A percentile compares a stretch with the other conserved stretches of the same genome.
Conservation (phyloP, 106 monocot genomes). For the Dioscorea alata region DNA sequence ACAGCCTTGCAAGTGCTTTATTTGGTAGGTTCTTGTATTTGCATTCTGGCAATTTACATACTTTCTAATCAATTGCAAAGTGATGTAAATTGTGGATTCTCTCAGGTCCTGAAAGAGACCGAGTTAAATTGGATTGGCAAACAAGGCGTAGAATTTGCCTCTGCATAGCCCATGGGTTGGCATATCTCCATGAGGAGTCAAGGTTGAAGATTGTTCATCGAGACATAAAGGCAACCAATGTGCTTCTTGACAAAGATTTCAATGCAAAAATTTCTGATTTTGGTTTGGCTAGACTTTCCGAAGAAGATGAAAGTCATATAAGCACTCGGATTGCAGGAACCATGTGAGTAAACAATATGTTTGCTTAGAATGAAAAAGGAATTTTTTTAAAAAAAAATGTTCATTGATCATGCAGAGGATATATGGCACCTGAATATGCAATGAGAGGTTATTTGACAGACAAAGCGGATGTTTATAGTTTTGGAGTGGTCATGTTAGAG, state of each 20-base stretch:
- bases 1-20: constrained; percentile 15
- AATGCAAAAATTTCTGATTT: constrained; percentile 48
- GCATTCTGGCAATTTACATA: neutral
- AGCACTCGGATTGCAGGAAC: constrained; percentile 49
- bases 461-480: constrained; percentile 74
- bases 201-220: constrained; percentile 46
- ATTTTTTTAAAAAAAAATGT: too few relatives aligned
- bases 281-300: constrained; percentile 38
- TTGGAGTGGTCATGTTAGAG: constrained; percentile 51
- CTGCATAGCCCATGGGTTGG: constrained; percentile 36
- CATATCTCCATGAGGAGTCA: constrained; percentile 47
- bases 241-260: constrained; percentile 34
- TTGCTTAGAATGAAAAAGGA: too few relatives aligned
- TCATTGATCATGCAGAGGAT: constrained; percentile 30
- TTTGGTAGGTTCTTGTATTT: constrained; percentile 12
- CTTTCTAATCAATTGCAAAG: neutral
- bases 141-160: constrained; percentile 32
- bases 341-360: constrained; percentile 22
- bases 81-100: neutral
- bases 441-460: constrained; percentile 58
- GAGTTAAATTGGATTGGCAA: constrained; percentile 17
- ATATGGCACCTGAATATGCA: constrained; percentile 69
- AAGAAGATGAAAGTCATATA: constrained; percentile 35
- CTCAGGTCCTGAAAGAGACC: constrained; percentile 4
- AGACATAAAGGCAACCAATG: constrained; percentile 39